Evolutionary conservation across 257 asterid genomes (phyloP).

Genomic region (Lithospermum erythrorhizon): DNA sequence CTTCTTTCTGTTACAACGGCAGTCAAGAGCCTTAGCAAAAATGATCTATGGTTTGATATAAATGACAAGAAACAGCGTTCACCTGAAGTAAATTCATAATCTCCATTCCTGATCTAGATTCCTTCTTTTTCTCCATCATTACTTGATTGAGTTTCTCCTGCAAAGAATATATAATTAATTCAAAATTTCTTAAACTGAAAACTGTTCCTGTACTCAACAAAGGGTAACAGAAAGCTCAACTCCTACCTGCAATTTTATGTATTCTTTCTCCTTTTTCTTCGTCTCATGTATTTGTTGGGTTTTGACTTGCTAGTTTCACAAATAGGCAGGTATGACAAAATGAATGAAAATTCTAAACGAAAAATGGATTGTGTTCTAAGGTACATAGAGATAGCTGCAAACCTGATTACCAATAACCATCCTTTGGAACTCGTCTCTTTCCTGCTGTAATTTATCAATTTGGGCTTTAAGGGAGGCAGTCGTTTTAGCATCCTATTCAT

Average conservation of each 20-base stretch:
- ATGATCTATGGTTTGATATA: conserved; percentile 2
- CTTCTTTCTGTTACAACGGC: conserved; percentile 67
- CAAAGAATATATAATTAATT: conserved; percentile 9
- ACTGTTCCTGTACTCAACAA: neutral
- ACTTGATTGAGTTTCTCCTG: conserved; percentile 94
- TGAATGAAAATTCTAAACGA: neutral
- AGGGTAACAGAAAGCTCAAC: neutral
- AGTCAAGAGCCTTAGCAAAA: conserved; percentile 10
- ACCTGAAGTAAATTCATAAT: conserved; percentile 96
- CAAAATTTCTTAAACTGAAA: neutral
- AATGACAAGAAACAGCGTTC: conserved; percentile 3
- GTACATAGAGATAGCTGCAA: neutral
- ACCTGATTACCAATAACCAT: conserved; percentile 50
- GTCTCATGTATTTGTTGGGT: conserved; percentile 86
- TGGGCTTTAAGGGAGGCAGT: conserved; percentile 33
- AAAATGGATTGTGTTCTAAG: neutral
- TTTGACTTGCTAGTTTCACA: conserved; percentile 58
- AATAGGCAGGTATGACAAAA: conserved; percentile 6
- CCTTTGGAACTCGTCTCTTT: conserved; percentile 38
- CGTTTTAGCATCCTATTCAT: conserved; percentile 75
- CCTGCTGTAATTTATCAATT: conserved; percentile 41
- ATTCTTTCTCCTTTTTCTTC: conserved; percentile 93
- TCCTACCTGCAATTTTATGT: conserved; percentile 67
- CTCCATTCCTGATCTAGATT: conserved; percentile 97
- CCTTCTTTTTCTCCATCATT: conserved; percentile 90